Evolutionary conservation across 1,284 basidiomycete species (phyloP), one percentile per base, ranked within the genome.

Genomic region (Omphalotus olearius): DNA sequence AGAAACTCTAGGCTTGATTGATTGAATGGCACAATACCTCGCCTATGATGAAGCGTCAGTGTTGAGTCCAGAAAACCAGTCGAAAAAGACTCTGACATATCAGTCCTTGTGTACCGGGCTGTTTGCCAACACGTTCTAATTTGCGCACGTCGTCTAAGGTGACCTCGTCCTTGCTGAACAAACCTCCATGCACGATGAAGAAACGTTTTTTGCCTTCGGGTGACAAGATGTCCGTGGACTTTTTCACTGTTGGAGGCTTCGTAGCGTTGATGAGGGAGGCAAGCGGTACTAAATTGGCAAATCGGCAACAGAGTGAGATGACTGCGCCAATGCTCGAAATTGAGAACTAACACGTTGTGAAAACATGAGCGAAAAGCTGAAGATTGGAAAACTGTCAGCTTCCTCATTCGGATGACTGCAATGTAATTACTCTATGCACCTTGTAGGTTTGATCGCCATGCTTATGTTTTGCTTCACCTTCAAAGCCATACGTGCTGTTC

Each of bases 391-490:
- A n/a, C 14, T 56, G 16, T 53, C 17, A 56, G 40, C n/a, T 49
- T 41, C 23, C 18, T 39, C 41, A 23, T 37, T 38, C n/a, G 37
- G 36, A 47, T 17, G 18, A 20, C 16, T 30, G 36, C 13, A 49
- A 17, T 38, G n/a, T n/a, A n/a, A n/a, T n/a, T n/a, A 37, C 17
- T 51, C 26, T 38, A 50, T 61, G 40, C 40, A 84, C 88, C 77
- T 90, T 91, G 70, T 91, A 94, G 0, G 89, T 90, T 66, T 93
- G 85, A 62, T 96, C 93, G 35, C 92, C 92, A 63, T 94, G 91
- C 67, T 97, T 96, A 63, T 93, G 88, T 67, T 96, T 97, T 49
- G 88, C 92, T 71, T 99, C 96, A 42, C 94, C 95, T 68, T 98
- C 94, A 62, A 98, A 98, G 2, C 95, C 93, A 68, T 97, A 96